Evolutionary conservation across 192 early-diverging fungal species (phyloP).

Genomic region (Backusella morwellensis): DNA sequence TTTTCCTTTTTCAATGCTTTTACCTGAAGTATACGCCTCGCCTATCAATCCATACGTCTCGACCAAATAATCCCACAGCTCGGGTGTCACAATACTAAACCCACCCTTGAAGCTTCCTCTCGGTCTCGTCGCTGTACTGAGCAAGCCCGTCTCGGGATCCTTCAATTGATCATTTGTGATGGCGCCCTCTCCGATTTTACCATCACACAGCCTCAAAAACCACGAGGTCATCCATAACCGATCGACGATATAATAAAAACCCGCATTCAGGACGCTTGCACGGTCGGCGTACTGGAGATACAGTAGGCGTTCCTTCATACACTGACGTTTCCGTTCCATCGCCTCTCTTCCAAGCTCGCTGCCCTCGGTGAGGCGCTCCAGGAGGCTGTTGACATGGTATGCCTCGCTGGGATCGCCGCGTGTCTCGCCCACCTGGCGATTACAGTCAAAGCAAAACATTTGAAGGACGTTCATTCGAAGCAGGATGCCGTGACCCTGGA

Average conservation of each 20-base stretch:
- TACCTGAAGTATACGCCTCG: slow-evolving; percentile 27
- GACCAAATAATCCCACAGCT: slow-evolving; percentile 29
- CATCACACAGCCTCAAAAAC: slow-evolving; percentile 36
- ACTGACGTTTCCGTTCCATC: slow-evolving; percentile 22
- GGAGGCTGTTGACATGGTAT: slow-evolving; percentile 20
- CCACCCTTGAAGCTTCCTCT: slow-evolving; percentile 30
- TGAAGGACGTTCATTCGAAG: slow-evolving; percentile 29
- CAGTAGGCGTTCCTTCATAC: slow-evolving; percentile 21
- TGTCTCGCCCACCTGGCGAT: slow-evolving; percentile 30
- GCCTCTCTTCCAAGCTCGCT: slow-evolving; percentile 20
- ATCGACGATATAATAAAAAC: slow-evolving; percentile 31
- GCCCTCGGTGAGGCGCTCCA: slow-evolving; percentile 21
- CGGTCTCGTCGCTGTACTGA: slow-evolving; percentile 21
- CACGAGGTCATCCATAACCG: slow-evolving; percentile 27
- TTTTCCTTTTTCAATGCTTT: neutral
- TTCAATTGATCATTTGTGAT: slow-evolving; percentile 25
- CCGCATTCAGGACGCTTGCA: neutral
- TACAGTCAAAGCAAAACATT: slow-evolving; percentile 33
- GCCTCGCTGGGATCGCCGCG: slow-evolving; percentile 31
- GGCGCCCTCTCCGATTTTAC: slow-evolving; percentile 24
- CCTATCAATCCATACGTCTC: slow-evolving; percentile 28
- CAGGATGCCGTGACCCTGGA: slow-evolving; percentile 27
- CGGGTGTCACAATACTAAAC: slow-evolving; percentile 25
- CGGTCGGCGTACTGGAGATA: slow-evolving; percentile 19
- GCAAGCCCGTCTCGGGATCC: slow-evolving; percentile 5